Percentiles rank a stretch among this genome's conserved stretches.
Evolutionary conservation across 2,329 filamentous ascomycete species (phyloP).

Genomic region (Diplodia intermedia): DNA sequence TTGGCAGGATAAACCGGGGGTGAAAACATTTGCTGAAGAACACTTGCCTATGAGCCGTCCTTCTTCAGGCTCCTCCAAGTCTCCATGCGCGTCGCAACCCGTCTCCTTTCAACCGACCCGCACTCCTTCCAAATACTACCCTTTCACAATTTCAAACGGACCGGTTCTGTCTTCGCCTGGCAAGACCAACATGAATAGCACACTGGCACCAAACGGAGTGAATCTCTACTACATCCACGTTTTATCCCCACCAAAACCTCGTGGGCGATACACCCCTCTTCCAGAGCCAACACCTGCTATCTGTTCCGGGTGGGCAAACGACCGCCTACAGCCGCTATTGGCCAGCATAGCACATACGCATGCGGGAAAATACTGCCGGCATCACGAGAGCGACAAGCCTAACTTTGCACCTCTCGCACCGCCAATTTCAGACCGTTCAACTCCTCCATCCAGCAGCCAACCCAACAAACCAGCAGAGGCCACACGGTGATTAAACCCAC

Average conservation of each 20-base stretch:
- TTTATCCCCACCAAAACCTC: not conserved
- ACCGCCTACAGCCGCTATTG: not conserved
- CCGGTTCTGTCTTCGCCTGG: not conserved
- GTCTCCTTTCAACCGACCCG: not conserved
- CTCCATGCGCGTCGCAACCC: not conserved
- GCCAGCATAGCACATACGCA: not conserved
- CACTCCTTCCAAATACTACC: not conserved
- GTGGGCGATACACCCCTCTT: not conserved
- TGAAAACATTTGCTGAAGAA: too few relatives aligned
- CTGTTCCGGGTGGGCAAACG: not conserved
- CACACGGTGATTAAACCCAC: not conserved
- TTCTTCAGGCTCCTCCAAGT: too few relatives aligned
- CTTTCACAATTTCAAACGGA: not conserved
- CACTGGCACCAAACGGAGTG: not conserved
- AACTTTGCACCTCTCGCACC: not conserved
- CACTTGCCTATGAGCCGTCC: too few relatives aligned
- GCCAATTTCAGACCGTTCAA: not conserved
- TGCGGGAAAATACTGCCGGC: not conserved
- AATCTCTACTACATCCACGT: not conserved
- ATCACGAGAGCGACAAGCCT: not conserved
- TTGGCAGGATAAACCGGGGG: too few relatives aligned
- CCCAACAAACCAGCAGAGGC: not conserved
- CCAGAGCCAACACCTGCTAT: not conserved
- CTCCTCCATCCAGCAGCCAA: not conserved
- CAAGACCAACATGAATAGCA: not conserved